Conservation (phyloP, 148 eudicot species). For the Rhododendron simsii region DNA sequence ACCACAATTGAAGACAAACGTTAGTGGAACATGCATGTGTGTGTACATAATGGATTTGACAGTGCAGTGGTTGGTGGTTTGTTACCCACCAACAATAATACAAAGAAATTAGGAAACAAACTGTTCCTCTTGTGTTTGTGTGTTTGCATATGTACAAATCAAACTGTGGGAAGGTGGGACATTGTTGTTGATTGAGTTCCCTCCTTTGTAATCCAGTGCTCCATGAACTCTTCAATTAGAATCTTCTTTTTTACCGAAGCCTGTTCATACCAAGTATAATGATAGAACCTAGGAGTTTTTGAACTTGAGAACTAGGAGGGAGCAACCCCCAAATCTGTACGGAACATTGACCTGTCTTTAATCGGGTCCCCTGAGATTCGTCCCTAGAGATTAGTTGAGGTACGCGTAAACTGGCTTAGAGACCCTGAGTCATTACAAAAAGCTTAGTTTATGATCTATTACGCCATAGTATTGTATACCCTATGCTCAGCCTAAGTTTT, state of each 20-base stretch:
- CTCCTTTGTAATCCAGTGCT: neutral
- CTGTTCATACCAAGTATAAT: neutral
- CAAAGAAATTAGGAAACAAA: neutral
- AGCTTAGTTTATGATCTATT: neutral
- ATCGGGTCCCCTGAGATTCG: neutral
- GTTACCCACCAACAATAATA: conserved; percentile 8
- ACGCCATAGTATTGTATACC: neutral
- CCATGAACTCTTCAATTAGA: neutral
- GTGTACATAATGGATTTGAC: conserved; percentile 3
- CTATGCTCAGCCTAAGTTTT: neutral
- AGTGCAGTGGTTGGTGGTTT: conserved; percentile 11
- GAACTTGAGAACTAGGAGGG: neutral
- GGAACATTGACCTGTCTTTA: neutral
- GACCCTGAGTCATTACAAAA: neutral
- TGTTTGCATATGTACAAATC: neutral
- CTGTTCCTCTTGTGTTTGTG: neutral
- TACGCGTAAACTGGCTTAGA: neutral
- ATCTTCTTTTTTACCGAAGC: neutral
- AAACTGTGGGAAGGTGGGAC: neutral
- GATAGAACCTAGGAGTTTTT: neutral
- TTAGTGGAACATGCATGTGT: neutral
- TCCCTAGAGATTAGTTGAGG: neutral
- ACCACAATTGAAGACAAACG: neutral
- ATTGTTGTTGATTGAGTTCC: neutral
- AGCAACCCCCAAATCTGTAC: neutral